phyloP scores from a whole-genome alignment of 2,329 filamentous ascomycete species.

The Chrysoporthe deuterocubensis region DNA sequence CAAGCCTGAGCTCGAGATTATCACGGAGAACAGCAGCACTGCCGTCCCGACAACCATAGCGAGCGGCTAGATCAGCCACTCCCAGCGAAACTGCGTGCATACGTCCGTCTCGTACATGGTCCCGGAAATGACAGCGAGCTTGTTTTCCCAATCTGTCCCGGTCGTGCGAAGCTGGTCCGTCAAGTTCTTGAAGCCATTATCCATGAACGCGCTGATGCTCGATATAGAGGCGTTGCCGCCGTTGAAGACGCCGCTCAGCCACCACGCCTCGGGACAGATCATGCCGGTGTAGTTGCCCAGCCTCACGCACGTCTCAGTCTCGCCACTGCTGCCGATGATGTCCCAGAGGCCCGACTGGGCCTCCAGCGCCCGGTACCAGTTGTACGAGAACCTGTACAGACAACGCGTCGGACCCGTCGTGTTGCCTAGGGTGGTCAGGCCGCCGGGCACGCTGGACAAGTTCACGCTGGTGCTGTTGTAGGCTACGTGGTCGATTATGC shows the following conservation, averaged over 20 bases:
- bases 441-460: not conserved
- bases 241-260: not conserved
- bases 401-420: constrained; percentile 1
- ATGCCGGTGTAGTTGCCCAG: not conserved
- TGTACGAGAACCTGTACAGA: not conserved
- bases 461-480: constrained; percentile 1
- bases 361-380: not conserved
- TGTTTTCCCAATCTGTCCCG: not conserved
- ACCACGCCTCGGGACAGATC: not conserved
- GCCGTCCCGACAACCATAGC: not conserved
- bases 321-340: not conserved
- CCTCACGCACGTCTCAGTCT: not conserved
- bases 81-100: not conserved
- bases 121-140: not conserved
- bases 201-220: constrained; percentile 6
- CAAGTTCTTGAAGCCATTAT: constrained; percentile 4
- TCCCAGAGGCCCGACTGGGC: not conserved
- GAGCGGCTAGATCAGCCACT: constrained; percentile 8
- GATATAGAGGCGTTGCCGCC: constrained; percentile 2
- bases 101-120: constrained; percentile 1
- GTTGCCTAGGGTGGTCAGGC: not conserved
- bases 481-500: constrained; percentile 3
- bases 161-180: constrained; percentile 1
- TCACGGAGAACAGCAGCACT: not conserved
- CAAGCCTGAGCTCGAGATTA: not conserved